These are phyloP conservation scores for Diddensiella transvaalensis DNA, from an alignment of 805 yeast genomes.

Conservation along the genomic window DNA sequence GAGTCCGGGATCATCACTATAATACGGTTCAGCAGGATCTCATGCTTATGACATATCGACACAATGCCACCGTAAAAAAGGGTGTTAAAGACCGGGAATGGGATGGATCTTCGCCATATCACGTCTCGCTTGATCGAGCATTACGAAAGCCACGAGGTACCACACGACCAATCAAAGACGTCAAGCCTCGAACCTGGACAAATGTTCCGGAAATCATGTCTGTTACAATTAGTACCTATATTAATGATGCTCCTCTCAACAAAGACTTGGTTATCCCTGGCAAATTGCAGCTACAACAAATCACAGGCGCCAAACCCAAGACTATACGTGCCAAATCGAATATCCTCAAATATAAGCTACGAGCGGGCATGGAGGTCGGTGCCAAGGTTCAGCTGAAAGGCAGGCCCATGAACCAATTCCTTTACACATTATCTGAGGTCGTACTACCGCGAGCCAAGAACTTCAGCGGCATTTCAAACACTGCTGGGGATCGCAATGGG, in stretches of 20 bases:
- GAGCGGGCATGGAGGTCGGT: constrained; percentile 89
- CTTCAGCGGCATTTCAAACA: constrained; percentile 70
- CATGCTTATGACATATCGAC: constrained; percentile 71
- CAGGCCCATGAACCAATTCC: constrained; percentile 77
- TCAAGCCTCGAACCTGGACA: constrained; percentile 58
- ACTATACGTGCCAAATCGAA: constrained; percentile 71
- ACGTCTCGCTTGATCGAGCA: constrained; percentile 70
- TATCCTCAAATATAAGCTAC: constrained; percentile 79
- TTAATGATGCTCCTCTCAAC: constrained; percentile 55
- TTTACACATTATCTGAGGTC: constrained; percentile 81
- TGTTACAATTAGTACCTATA: constrained; percentile 75
- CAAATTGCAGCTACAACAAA: constrained; percentile 78
- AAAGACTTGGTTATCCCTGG: constrained; percentile 74
- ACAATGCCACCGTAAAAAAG: constrained; percentile 47
- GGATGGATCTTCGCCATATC: constrained; percentile 87
- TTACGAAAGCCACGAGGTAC: constrained; percentile 72
- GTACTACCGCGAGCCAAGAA: constrained; percentile 92
- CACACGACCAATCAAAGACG: constrained; percentile 67
- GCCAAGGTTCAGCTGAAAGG: constrained; percentile 78
- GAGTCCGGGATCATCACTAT: constrained; percentile 71
- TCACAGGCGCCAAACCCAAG: constrained; percentile 84
- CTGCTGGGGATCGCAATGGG: constrained; percentile 81
- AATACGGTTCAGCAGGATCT: constrained; percentile 75
- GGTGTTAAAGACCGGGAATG: constrained; percentile 80
- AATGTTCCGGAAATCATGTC: constrained; percentile 70